These are phyloP conservation scores for Alopecurus myosuroides DNA, from an alignment of 176 grass and related monocot species.

Conservation along the genomic window DNA sequence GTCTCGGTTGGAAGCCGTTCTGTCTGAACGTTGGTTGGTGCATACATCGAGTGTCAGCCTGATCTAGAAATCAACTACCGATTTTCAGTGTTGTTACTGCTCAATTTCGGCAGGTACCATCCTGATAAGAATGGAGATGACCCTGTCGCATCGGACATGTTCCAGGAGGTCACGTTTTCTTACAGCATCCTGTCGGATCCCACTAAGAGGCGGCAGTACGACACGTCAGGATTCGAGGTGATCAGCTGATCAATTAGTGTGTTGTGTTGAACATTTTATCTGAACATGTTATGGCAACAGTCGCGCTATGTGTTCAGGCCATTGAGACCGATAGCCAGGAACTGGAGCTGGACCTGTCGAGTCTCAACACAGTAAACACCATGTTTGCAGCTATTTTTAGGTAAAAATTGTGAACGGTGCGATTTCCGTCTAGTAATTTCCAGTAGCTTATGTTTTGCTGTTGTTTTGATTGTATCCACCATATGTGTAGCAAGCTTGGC, in stretches of 20 bases:
- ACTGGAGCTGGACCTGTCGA: constrained; percentile 95
- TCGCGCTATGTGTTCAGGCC: constrained; percentile 42
- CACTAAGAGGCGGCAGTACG: constrained; percentile 78
- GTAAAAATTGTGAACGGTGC: constrained; percentile 25
- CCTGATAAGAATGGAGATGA: constrained; percentile 97
- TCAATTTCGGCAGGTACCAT: constrained; percentile 59
- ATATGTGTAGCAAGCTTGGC: constrained; percentile 77
- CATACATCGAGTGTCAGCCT: not conserved
- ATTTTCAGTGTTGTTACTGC: not conserved
- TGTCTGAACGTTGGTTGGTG: not conserved
- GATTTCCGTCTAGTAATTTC: not conserved
- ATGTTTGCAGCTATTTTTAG: constrained; percentile 98
- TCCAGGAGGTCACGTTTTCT: constrained; percentile 95
- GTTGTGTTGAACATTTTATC: not conserved
- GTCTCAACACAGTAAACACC: constrained; percentile 91
- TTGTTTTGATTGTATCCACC: not conserved
- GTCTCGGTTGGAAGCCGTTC: not conserved
- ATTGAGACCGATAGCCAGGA: constrained; percentile 89
- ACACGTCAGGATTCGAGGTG: constrained; percentile 89
- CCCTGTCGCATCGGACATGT: constrained; percentile 71
- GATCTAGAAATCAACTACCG: not conserved
- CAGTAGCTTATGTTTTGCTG: not conserved
- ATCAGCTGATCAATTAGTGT: not conserved
- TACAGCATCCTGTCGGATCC: constrained; percentile 91
- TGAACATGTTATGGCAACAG: not conserved